Evolutionary conservation across 441 rosid species (phyloP).

Genomic region (Jatropha podagrica): DNA sequence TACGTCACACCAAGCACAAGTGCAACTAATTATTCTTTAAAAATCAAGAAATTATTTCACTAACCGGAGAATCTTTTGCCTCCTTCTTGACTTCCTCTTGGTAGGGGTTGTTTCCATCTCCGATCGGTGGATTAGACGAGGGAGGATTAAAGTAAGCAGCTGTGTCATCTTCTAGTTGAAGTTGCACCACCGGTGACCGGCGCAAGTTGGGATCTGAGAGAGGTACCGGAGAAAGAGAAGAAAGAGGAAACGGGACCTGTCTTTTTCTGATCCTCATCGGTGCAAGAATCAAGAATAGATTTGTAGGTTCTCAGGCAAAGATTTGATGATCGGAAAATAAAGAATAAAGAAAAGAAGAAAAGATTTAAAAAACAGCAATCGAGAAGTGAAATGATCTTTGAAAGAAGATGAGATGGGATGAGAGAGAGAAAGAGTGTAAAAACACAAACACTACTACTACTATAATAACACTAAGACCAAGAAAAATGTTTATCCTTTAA

Average conservation of each 20-base stretch:
- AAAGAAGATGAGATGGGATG: constrained; percentile 3
- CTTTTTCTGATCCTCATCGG: constrained; percentile 96
- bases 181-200: constrained; percentile 71
- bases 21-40: constrained; percentile 33
- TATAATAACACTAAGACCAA: constrained; percentile 13
- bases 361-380: not conserved
- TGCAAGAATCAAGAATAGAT: constrained; percentile 12
- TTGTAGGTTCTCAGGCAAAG: too few species aligned
- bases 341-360: not conserved
- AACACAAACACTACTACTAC: not conserved
- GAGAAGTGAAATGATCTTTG: constrained; percentile 3
- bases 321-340: not conserved
- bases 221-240: constrained; percentile 76
- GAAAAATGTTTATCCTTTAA: constrained; percentile 6
- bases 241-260: constrained; percentile 62
- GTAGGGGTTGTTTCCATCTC: constrained; percentile 12
- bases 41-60: constrained; percentile 26
- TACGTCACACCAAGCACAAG: constrained; percentile 22
- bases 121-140: constrained; percentile 46
- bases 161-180: constrained; percentile 25
- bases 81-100: constrained; percentile 16
- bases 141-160: constrained; percentile 33
- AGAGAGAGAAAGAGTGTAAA: not conserved
- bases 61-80: constrained; percentile 35
- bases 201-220: constrained; percentile 76